Base-by-base conservation (phyloP, 495 filamentous ascomycete genomes). In the Aspergillus olivimuriae region DNA sequence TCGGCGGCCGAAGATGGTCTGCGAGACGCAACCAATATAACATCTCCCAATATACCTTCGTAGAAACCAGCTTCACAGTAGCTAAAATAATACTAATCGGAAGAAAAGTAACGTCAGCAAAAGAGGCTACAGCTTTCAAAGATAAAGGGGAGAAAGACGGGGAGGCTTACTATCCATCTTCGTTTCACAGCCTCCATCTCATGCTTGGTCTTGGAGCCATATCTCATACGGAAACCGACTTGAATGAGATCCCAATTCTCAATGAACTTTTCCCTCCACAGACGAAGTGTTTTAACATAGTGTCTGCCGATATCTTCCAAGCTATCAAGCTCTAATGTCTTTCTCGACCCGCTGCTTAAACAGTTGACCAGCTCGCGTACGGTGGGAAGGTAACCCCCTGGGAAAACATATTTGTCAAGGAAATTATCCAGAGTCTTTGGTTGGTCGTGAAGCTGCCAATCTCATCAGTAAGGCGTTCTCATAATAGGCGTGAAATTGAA, bases 321-420 rank as follows among this genome's bases (percentile, higher is more conserved):
- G 18, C 1, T 5, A 12, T 43, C 28, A 4, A 43, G 14, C 40
- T 34, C 32, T 4, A 34, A 5, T 5, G 11, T n/a, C 32, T 15
- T 7, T 14, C 5, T 14, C 9, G 32, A 43, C 4, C 26, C 40
- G 2, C 8, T 5, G 8, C 18, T 33, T 30, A 87, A 78, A 36
- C 75, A 69, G 30, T 72, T 66, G 16, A 84, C 62, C 21, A 85
- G 63, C 52, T 83, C 79, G 16, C 69, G 78, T 22, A 77, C 70
- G 8, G 77, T 82, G 12, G 82, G 82, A 0, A 86, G 62, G 53
- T 86, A 80, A 4, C 84, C 81, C 34, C 81, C 81, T 4, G 82
- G 84, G 56, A 86, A 86, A 40, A 86, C 86, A 49, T 85, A 84
- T 46, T 75, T 75, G 32, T 80, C 72, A 52, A 87, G 84, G 56